Base-by-base conservation (phyloP, 805 yeast genomes). In the Lipomyces chichibuensis region DNA sequence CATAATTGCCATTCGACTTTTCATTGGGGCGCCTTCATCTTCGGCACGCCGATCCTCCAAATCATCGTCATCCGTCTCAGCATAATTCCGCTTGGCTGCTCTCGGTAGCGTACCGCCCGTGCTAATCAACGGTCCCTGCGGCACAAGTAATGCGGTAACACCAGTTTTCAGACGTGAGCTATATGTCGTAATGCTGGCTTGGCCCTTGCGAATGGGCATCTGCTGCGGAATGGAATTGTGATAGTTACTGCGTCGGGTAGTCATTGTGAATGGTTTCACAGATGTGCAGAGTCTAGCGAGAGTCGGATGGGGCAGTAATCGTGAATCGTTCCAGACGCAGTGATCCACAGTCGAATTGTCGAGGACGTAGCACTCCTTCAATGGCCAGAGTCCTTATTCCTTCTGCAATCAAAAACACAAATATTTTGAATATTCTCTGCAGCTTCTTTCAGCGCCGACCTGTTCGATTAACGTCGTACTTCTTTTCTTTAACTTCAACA, bases 21-120 rank as follows among this genome's bases (percentile, higher is more conserved):
- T 60, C 25, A 63, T 33, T 13, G 52, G 60, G 2, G 57, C 32
- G 39, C 39, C 61, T 9, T 23, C 57, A 43, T 43, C 66, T 6
- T 58, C 65, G 20, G 51, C 25, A 11, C 62, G 57, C 54, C 49
- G 39, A 2, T 51, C 35, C 32, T 69, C 70, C 51, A 57, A 35
- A 32, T 68, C 72, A 33, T 65, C 70, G 29, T 69, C 70, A 46
- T 68, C 70, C 9, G 68, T 51, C 51, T 69, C 71, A 20, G 67
- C 67, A 51, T 67, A 65, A 29, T 61, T 65, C 25, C 70, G 63
- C 59, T 66, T 65, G n/a, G 69, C 62, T 4, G 70, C 64, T 8
- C 71, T 49, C 11, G 67, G 67, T 4, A 63, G 62, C 20, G 69
- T 67, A 2, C 71, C 70, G 20, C 67, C 67, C 9, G 70, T 66